Evolutionary conservation across 345 rosid genomes (phyloP).

Genomic region (Laguncularia racemosa): DNA sequence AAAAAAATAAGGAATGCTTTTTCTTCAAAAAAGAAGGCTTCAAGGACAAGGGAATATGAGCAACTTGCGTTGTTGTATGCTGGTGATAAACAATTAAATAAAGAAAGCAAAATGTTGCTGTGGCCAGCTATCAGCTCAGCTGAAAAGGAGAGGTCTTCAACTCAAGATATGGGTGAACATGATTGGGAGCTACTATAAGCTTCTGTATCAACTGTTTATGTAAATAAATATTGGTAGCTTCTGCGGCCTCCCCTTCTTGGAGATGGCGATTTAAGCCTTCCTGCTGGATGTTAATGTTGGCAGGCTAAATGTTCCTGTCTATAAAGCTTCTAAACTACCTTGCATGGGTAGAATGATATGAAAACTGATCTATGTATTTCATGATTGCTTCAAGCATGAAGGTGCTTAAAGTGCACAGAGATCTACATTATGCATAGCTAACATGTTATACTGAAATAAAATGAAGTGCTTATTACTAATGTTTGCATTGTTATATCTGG

Average conservation of each 20-base stretch:
- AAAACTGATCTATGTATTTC: neutral
- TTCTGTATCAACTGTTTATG: conserved; percentile 3
- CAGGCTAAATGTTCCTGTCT: conserved; percentile 1
- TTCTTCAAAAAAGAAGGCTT: conserved; percentile 46
- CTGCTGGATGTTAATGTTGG: conserved; percentile 13
- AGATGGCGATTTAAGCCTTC: conserved; percentile 5
- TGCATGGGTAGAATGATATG: neutral
- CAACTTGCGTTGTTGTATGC: conserved; percentile 37
- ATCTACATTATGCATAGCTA: too few relatives aligned
- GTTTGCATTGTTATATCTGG: too few relatives aligned
- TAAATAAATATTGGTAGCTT: conserved; percentile 8
- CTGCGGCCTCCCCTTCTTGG: conserved; percentile 12
- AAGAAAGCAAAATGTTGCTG: conserved; percentile 13
- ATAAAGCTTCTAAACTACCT: neutral
- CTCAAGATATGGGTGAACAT: conserved; percentile 29
- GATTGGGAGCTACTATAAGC: conserved; percentile 81
- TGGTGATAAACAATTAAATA: conserved; percentile 14
- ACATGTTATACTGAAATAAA: too few relatives aligned
- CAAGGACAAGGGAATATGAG: conserved; percentile 57
- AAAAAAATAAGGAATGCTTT: conserved; percentile 52
- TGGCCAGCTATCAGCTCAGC: conserved; percentile 17
- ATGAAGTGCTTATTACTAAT: too few relatives aligned
- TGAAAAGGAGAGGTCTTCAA: conserved; percentile 14
- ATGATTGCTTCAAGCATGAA: too few relatives aligned
- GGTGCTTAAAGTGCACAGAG: too few relatives aligned